Conservation (phyloP, 345 rosid species). For the Ricinus communis region DNA sequence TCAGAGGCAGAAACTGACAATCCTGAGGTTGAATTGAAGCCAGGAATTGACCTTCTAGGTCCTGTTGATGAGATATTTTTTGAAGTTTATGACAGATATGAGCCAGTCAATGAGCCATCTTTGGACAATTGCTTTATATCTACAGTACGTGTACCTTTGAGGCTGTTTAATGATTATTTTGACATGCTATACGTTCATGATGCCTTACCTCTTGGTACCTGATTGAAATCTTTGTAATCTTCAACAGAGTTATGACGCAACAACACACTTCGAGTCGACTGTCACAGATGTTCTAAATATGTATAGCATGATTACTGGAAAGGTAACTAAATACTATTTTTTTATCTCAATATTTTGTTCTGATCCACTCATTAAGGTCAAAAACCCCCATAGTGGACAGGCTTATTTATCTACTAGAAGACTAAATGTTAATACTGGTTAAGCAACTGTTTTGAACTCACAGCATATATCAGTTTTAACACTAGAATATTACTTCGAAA, state of each 20-base stretch:
- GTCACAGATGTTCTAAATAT: conserved; percentile 82
- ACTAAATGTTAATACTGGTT: neutral
- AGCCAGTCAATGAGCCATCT: conserved; percentile 78
- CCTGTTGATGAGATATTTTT: conserved; percentile 87
- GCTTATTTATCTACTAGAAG: neutral
- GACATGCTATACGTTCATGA: neutral
- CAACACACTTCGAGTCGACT: conserved; percentile 94
- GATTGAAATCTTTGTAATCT: conserved; percentile 10
- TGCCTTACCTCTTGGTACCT: conserved; percentile 5
- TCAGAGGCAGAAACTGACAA: conserved; percentile 89
- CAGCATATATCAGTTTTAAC: neutral
- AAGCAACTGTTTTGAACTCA: neutral
- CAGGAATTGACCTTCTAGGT: conserved; percentile 82
- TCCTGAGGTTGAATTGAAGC: conserved; percentile 72
- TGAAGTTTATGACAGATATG: conserved; percentile 71
- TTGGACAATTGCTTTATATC: conserved; percentile 92
- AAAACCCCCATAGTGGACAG: too few relatives aligned
- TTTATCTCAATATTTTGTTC: neutral
- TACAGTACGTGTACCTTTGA: conserved; percentile 48
- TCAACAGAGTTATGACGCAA: conserved; percentile 94
- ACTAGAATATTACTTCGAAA: neutral
- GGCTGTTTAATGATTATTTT: neutral
- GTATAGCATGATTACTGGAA: conserved; percentile 95
- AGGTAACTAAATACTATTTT: conserved; percentile 47
- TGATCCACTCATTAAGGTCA: neutral